Evolutionary conservation across 73 alveolate genomes (phyloP).

Genomic region (Diophrys sp.): DNA sequence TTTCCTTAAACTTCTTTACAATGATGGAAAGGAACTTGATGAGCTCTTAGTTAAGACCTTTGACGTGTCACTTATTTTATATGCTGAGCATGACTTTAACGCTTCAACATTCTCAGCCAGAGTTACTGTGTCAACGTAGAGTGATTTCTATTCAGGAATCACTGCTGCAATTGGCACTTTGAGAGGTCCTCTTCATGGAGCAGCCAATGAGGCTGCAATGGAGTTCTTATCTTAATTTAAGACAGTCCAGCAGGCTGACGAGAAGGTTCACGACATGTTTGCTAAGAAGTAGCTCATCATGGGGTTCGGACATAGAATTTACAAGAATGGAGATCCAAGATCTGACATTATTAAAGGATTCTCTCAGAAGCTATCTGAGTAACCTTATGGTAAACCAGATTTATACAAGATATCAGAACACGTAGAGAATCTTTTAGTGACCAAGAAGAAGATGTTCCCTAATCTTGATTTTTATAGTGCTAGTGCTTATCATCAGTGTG

Average conservation of each 20-base stretch:
- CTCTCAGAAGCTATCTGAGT: slow-evolving; percentile 45
- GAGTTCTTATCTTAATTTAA: slow-evolving; percentile 40
- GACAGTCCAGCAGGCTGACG: slow-evolving; percentile 48
- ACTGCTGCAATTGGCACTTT: slow-evolving; percentile 73
- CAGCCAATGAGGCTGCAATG: slow-evolving; percentile 84
- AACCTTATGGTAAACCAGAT: slow-evolving; percentile 37
- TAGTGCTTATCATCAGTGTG: slow-evolving; percentile 65
- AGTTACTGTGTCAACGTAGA: slow-evolving; percentile 63
- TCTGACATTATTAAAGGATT: slow-evolving; percentile 58
- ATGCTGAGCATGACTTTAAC: slow-evolving; percentile 80
- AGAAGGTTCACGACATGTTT: slow-evolving; percentile 37
- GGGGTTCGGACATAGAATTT: slow-evolving; percentile 81
- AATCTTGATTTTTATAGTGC: slow-evolving; percentile 75
- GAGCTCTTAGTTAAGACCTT: slow-evolving; percentile 45
- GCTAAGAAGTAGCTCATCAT: slow-evolving; percentile 51
- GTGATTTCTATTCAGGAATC: slow-evolving; percentile 68
- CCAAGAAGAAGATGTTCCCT: slow-evolving; percentile 73
- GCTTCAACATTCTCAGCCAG: slow-evolving; percentile 82
- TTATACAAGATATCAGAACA: slow-evolving; percentile 58
- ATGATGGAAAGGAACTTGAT: slow-evolving; percentile 26
- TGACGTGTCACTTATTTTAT: slow-evolving; percentile 71
- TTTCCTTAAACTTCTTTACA: slow-evolving; percentile 47
- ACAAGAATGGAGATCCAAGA: slow-evolving; percentile 76
- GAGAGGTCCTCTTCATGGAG: slow-evolving; percentile 84
- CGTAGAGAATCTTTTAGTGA: slow-evolving; percentile 52